Base-by-base conservation (phyloP, 176 grass and related monocot genomes). In the Bothriochloa decipiens region DNA sequence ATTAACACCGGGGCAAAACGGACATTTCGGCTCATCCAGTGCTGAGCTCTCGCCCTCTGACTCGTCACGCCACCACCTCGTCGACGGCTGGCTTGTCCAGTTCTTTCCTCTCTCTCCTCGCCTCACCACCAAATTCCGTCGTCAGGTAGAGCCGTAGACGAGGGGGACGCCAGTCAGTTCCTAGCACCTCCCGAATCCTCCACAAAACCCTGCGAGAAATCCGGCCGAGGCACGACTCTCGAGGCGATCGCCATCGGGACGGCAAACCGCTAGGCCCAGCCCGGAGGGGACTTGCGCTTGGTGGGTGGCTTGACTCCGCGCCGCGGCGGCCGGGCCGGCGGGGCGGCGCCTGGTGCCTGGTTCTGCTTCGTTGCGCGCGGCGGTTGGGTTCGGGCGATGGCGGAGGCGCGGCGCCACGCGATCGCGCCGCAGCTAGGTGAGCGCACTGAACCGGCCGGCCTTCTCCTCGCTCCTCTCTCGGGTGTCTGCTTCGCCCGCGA, bases 391-490 rank as follows among this genome's bases (percentile, higher is more conserved):
- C 37, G 6, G 12, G 70, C 72, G 83, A 94, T 94, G 92, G 87
- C 90, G 71, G 92, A 94, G 81, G 90, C 72, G 70, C 81, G 82
- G 92, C 90, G 92, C 42, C 87, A 92, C 79, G 87, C 84, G 73
- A 85, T 94, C 74, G 76, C 85, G 71, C 90, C 92, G 78, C 90
- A 92, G 88, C 90, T 94, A 67, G 92, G 92, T 94, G 81, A 87
- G 90, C 26, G 25, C 37, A 61, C 73, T 75, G 33, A 26, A 8
- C n/a, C 81, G 49, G 18, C 17, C 58, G 32, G 14, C 57, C 1
- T 65, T 42, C 33, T 61, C 3, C 55, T 60, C 9, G 0, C 20
- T 7, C 10, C n/a, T 25, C 9, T 11, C 57, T 11, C 14, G 29
- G 57, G 13, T 17, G 45, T 74, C 36, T 5, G 42, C 12, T 61